Percentiles rank a stretch among this genome's conserved stretches.
Conservation (phyloP, 805 yeast species). For the Barnettozyma siamensis region DNA sequence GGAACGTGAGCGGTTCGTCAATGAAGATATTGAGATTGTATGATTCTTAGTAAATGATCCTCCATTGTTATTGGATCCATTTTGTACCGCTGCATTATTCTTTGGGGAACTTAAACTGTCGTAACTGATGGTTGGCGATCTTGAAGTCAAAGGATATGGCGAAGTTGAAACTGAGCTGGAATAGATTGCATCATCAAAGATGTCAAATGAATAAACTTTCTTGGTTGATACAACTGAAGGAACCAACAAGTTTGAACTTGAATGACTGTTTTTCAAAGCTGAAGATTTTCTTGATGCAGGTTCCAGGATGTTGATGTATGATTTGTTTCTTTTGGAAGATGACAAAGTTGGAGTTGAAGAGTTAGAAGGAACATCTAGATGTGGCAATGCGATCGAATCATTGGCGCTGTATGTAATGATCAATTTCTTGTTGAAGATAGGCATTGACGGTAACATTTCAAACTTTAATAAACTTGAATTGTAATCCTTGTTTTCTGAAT, state of each 20-base stretch:
- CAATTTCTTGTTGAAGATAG: slow-evolving; percentile 44
- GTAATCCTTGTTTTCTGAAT: background rate
- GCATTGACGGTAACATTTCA: slow-evolving; percentile 25
- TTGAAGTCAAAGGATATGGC: background rate
- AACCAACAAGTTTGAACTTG: slow-evolving; percentile 14
- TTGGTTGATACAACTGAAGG: slow-evolving; percentile 11
- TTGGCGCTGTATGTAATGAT: slow-evolving; percentile 31
- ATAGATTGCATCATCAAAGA: slow-evolving; percentile 62
- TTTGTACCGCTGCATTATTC: too few species aligned
- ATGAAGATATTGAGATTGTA: slow-evolving; percentile 8
- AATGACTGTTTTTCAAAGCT: slow-evolving; percentile 2
- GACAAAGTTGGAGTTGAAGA: background rate
- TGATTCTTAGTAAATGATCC: slow-evolving; percentile 1
- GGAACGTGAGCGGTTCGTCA: slow-evolving; percentile 4
- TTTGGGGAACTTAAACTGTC: background rate
- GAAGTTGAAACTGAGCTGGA: slow-evolving; percentile 12
- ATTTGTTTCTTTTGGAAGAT: slow-evolving; percentile 2
- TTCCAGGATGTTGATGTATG: slow-evolving; percentile 7
- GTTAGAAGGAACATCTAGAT: background rate
- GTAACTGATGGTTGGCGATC: background rate
- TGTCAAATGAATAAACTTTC: slow-evolving; percentile 55
- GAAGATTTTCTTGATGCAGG: slow-evolving; percentile 4
- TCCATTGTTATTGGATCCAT: background rate
- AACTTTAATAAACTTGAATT: slow-evolving; percentile 4
- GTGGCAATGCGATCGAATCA: slow-evolving; percentile 2